Base-by-base conservation (phyloP, 495 filamentous ascomycete species). In the Alectoria sarmentosa region DNA sequence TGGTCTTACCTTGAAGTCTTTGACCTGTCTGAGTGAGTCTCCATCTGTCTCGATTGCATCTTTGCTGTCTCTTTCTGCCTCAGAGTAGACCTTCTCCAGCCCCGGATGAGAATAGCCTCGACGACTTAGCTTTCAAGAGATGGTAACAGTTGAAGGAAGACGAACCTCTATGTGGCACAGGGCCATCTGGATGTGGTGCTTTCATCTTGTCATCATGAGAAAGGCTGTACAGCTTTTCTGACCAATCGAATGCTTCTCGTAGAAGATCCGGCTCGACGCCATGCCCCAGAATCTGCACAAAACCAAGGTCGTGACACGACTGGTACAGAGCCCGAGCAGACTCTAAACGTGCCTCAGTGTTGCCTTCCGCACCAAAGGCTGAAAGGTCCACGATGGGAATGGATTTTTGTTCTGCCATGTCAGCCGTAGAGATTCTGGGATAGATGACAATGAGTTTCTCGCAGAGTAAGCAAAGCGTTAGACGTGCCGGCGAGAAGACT, bases 51-150 rank as follows among this genome's bases (percentile, higher is more conserved):
- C 11, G 23, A 39, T 17, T 41, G 54, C 61, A 9, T 39, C 49
- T 23, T 74, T 71, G 19, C 76, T 73, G 26, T 82, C 76, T 15
- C 79, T 71, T 71, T 80, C 82, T 55, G 80, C 77, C 23, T 79
- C 76, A 65, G 87, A 84, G 14, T 79, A 79, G 9, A 88, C 83
- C 68, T 87, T 88, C 71, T 89, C 86, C 46, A 83, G 71, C 7
- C 84, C 83, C 0, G 82, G 79, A 75, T 82, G 82, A 13, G 84
- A 86, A 69, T 88, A 88, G 9, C 85, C 85, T 61, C 36, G 19
- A 48, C 23, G 23, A 7, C 15, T 61, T 36, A 61, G 58, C 39
- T 14, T 23, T 42, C 28, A 11, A 30, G 30, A 32, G 15, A 30
- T 32, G 17, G 21, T 4, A 38, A 3, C 13, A 28, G n/a, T 48